Evolutionary conservation across 306 rosid species (phyloP), one percentile per base, ranked within the genome.

Genomic region (Trifolium repens): DNA sequence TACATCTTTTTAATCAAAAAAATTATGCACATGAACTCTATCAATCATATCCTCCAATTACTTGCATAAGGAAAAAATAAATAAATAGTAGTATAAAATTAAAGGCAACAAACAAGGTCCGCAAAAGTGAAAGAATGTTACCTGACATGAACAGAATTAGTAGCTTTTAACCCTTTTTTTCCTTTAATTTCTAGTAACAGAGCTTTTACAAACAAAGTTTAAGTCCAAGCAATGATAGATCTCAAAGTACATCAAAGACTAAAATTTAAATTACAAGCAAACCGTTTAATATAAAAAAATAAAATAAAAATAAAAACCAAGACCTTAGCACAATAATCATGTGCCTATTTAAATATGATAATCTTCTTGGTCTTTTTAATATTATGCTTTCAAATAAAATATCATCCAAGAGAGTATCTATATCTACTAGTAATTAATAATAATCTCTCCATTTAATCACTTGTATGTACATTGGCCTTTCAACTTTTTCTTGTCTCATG

Each of bases 401-500:
- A 75, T 69, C 59, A 77, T 69, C 75, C 81, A 69, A 68, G 64
- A 16, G 30, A 58, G 69, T 68, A 68, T 77, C 52, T 77, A 46
- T 77, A 46, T 77, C 74, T 32, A 32, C 53, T 27, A 47, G 26
- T 66, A 37, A 59, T 9, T 11, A 32, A 44, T 44, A 44, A 12
- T 44, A 27, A 61, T 61, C 12, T 34, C 80, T 62, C 61, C 64
- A 22, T 73, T 47, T 26, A 12, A 30, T 46, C 77, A 74, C 54
- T 27, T 75, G 11, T 82, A 76, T 85, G 40, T 82, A 85, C 89
- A 82, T 16, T 77, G 65, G 59, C 78, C 53, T 75, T 76, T 80
- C 71, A 73, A 49, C 19, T 50, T n/a, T 88, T 76, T 55, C 11
- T 32, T 50, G 59, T 62, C 69, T 78, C 89, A 90, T 8, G 83